Evolutionary conservation across 371 early-diverging fungal species (phyloP).

Genomic region (Mucor plumbeus): DNA sequence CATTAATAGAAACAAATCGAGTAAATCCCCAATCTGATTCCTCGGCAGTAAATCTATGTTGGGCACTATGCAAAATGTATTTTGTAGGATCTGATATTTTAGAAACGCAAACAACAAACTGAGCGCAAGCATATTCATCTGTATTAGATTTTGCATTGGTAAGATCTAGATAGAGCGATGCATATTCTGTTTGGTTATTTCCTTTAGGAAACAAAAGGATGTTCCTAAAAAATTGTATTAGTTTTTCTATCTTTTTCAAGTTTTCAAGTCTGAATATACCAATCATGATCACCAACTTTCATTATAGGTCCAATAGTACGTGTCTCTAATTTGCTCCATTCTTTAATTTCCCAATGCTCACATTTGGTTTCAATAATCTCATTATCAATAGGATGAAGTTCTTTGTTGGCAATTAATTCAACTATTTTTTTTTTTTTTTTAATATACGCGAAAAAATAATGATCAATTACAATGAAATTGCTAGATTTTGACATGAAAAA

Average conservation of each 20-base stretch:
- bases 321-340: conserved; percentile 53
- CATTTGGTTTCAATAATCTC: conserved; percentile 48
- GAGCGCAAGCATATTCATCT: conserved; percentile 76
- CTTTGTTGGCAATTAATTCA: conserved; percentile 31
- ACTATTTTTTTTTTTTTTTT: conserved; percentile 3
- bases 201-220: conserved; percentile 90
- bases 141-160: conserved; percentile 71
- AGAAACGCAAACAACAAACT: conserved; percentile 78
- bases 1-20: conserved; percentile 58
- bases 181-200: conserved; percentile 69
- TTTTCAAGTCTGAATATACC: conserved; percentile 33
- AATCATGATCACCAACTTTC: conserved; percentile 61
- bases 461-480: not conserved
- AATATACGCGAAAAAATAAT: not conserved
- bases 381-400: conserved; percentile 48
- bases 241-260: not conserved
- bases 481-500: not conserved
- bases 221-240: conserved; percentile 55
- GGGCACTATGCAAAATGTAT: conserved; percentile 60
- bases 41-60: conserved; percentile 81
- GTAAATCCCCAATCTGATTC: conserved; percentile 96
- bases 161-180: conserved; percentile 85
- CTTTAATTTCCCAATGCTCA: conserved; percentile 56
- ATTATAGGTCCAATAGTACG: conserved; percentile 61
- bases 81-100: conserved; percentile 74